Evolutionary conservation across 352 stramenopile species (phyloP).

Genomic region (Aphanomyces euteiches): DNA sequence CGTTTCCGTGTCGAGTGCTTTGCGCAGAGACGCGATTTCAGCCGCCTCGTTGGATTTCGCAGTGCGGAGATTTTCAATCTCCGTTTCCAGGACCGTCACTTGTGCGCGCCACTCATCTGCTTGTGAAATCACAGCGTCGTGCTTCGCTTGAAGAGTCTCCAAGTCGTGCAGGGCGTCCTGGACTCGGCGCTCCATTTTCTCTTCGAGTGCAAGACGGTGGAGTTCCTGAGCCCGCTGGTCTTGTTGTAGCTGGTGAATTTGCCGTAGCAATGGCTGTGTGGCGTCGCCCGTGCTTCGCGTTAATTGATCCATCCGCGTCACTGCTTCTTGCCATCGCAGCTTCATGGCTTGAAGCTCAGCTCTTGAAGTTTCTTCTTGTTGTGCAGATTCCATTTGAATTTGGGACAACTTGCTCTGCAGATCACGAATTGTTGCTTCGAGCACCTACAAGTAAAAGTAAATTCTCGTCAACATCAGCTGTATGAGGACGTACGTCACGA

Average conservation of each 20-base stretch:
- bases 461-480: background rate
- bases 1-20: background rate
- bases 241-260: slow-evolving; percentile 67
- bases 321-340: slow-evolving; percentile 72
- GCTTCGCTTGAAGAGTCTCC: background rate
- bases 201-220: background rate
- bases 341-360: slow-evolving; percentile 58
- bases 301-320: slow-evolving; percentile 62
- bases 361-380: slow-evolving; percentile 59
- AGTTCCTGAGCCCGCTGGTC: slow-evolving; percentile 51
- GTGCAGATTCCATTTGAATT: slow-evolving; percentile 49
- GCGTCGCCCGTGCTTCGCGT: slow-evolving; percentile 64
- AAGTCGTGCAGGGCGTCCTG: background rate
- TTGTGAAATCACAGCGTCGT: background rate
- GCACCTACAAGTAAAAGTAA: slow-evolving; percentile 33
- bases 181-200: background rate
- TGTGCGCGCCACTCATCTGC: background rate
- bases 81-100: background rate
- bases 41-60: background rate
- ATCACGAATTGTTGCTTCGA: slow-evolving; percentile 59
- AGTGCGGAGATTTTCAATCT: background rate
- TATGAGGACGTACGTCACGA: background rate
- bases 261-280: slow-evolving; percentile 66
- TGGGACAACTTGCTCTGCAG: slow-evolving; percentile 54
- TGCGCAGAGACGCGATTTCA: background rate